These are phyloP conservation scores for Eucalyptus cloeziana DNA, from an alignment of 345 rosid genomes.

Conservation along the genomic window DNA sequence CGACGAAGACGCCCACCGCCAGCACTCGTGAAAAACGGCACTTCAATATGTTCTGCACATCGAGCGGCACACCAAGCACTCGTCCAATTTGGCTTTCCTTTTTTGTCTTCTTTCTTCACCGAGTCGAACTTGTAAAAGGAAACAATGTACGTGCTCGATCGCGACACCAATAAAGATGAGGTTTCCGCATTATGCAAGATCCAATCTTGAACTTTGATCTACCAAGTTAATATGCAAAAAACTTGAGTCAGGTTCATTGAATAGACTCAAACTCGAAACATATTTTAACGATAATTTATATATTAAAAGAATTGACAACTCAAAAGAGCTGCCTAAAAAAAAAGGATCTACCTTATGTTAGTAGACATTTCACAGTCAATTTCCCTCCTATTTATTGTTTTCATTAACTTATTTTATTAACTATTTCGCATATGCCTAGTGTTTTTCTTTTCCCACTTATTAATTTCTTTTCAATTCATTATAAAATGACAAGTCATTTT, in stretches of 20 bases:
- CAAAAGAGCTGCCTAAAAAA: too few species aligned
- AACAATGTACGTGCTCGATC: too few species aligned
- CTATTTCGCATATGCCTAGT: background rate
- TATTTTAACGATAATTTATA: too few species aligned
- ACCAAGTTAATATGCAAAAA: accelerated
- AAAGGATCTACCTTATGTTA: background rate
- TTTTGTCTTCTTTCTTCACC: too few species aligned
- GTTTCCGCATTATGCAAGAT: accelerated
- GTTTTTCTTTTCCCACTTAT: background rate
- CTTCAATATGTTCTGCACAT: too few species aligned
- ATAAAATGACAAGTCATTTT: background rate
- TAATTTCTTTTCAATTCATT: background rate
- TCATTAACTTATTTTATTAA: background rate
- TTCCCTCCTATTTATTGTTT: background rate
- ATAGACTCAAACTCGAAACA: accelerated
- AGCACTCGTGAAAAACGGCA: too few species aligned
- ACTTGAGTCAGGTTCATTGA: accelerated
- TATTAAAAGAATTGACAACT: background rate
- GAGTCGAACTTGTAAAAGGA: too few species aligned
- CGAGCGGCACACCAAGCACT: too few species aligned
- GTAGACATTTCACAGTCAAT: background rate
- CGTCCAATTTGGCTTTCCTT: too few species aligned
- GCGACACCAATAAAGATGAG: too few species aligned
- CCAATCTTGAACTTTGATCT: too few species aligned
- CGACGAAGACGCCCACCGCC: too few species aligned